Evolutionary conservation across 2,329 filamentous ascomycete genomes (phyloP).

Genomic region (Aspergillus latus): DNA sequence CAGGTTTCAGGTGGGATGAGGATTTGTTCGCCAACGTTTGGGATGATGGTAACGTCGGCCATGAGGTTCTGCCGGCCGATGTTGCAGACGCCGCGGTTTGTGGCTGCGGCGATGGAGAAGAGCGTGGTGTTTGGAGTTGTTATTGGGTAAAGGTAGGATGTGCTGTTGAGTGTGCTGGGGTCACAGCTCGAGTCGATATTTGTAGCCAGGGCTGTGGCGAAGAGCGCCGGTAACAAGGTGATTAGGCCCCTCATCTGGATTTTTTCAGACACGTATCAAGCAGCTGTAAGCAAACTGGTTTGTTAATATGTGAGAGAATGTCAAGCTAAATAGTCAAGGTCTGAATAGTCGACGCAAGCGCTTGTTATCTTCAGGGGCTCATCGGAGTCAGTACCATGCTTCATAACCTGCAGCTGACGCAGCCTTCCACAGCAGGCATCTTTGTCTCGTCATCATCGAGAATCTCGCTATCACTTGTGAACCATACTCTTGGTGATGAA

Average conservation of each 20-base stretch:
- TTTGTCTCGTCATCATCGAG: no score
- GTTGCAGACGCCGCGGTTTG: slow-evolving; percentile 16
- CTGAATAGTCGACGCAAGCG: no score
- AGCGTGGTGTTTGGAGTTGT: slow-evolving; percentile 9
- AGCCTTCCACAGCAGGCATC: no score
- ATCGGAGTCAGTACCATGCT: no score
- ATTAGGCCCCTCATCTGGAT: no score
- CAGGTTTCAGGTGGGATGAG: slow-evolving; percentile 17
- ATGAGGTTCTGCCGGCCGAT: slow-evolving; percentile 18
- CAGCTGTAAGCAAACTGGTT: no score
- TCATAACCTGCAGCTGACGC: no score
- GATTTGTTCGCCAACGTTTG: slow-evolving; percentile 16
- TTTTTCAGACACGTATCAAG: no score
- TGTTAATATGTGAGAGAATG: no score
- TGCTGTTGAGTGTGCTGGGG: slow-evolving; percentile 13
- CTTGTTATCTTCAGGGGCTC: no score
- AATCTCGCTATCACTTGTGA: no score
- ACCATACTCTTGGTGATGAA: background rate
- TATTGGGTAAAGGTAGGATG: background rate
- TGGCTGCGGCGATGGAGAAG: slow-evolving; percentile 11
- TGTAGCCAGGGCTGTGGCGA: background rate
- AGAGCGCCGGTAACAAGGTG: background rate
- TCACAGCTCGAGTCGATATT: background rate
- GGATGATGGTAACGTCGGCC: slow-evolving; percentile 22
- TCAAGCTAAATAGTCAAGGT: no score